Base-by-base conservation (phyloP, 805 yeast species). In the Monosporozyma solicola region DNA sequence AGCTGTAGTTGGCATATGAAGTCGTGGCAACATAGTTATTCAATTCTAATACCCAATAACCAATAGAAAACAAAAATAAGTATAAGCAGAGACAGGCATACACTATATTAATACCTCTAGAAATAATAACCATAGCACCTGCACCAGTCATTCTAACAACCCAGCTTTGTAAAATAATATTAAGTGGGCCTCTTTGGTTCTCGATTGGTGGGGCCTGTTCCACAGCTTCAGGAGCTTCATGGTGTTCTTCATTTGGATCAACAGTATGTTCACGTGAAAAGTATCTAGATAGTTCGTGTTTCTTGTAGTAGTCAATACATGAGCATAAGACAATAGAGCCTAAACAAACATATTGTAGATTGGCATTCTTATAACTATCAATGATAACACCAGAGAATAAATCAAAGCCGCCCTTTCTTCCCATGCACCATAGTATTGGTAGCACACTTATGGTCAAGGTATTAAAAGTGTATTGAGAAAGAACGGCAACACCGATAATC, bases 251-350 rank as follows among this genome's bases (percentile, higher is more conserved):
- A 32, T 48, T 60, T 24, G 54, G 54, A 24, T 52, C 56, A 4
- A 59, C 51, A 29, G 60, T 61, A 45, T 56, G 63, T 20, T 59
- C 62, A 37, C 59, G 54, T 5, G 65, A 25, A 31, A 55, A 58
- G 25, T 35, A 48, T 16, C 43, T 49, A 11, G 60, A 55, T 11
- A 60, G 31, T 10, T 53, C 50, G 41, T 58, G 55, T 7, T 55
- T 50, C 22, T 61, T 59, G 31, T 51, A 57, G 46, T 50, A 56
- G 47, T 62, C 66, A 20, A 60, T 20, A 16, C 47, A 27, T 54
- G 58, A 24, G 13, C 62, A 39, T 16, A 52, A 33, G 35, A 53
- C 5, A 51, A 58, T 33, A 51, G 61, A 53, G 51, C 58, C 59
- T 51, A 54, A 10, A 64, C 71, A 55, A 51, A 50, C 54, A 51